phyloP scores from a whole-genome alignment of 371 early-diverging fungal genomes.

The Syncephalastrum sp. region DNA sequence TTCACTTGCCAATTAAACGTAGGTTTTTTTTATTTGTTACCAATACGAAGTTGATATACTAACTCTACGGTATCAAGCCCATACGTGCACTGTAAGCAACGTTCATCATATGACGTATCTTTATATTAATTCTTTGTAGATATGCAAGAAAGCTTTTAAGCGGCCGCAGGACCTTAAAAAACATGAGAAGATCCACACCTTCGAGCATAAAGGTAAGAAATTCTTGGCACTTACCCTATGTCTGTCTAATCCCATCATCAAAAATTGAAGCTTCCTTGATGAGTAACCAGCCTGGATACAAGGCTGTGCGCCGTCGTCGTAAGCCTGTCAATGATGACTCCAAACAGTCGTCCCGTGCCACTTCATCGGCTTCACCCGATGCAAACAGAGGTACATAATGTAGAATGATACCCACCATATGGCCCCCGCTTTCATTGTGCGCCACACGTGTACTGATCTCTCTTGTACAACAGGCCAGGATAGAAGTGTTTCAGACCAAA shows the following conservation, averaged over 20 bases:
- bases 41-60: neutral
- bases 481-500: neutral
- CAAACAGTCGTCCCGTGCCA: too few relatives aligned
- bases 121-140: conserved; percentile 32
- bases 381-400: too few relatives aligned
- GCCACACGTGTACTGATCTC: too few relatives aligned
- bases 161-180: conserved; percentile 94
- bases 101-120: too few relatives aligned
- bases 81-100: conserved; percentile 16
- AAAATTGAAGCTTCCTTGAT: conserved; percentile 26
- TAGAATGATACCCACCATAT: too few relatives aligned
- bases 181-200: conserved; percentile 84
- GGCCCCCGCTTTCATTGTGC: too few relatives aligned
- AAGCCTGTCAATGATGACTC: neutral
- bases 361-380: too few relatives aligned
- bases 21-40: conserved; percentile 52
- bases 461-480: too few relatives aligned
- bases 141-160: conserved; percentile 87
- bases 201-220: conserved; percentile 45
- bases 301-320: conserved; percentile 32
- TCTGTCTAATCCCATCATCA: neutral
- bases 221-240: neutral
- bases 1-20: conserved; percentile 89
- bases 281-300: conserved; percentile 39
- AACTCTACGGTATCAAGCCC: conserved; percentile 6